These are phyloP conservation scores for Fusarium sp. DNA, from an alignment of 2,329 filamentous ascomycete species.

Conservation along the genomic window DNA sequence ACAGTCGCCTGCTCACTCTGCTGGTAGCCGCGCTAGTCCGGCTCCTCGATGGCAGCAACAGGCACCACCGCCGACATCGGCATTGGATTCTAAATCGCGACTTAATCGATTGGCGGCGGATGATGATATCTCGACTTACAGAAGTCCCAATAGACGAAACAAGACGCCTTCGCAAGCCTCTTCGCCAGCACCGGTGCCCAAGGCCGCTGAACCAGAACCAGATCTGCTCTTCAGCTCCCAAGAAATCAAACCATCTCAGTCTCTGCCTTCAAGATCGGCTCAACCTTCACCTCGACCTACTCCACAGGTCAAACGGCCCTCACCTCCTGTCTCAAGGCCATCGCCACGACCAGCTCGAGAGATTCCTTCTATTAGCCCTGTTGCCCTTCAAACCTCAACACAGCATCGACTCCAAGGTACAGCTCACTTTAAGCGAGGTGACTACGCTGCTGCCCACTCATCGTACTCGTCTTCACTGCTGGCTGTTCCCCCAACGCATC, in stretches of 20 bases:
- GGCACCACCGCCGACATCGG: conserved; percentile 50
- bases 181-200: conserved; percentile 56
- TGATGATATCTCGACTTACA: conserved; percentile 86
- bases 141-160: conserved; percentile 86
- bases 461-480: conserved; percentile 83
- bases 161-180: conserved; percentile 63
- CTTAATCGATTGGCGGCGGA: conserved; percentile 80
- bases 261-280: conserved; percentile 52
- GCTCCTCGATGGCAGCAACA: conserved; percentile 71
- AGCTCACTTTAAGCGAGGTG: conserved; percentile 91
- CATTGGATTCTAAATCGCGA: conserved; percentile 58
- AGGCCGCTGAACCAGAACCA: conserved; percentile 57
- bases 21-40: conserved; percentile 57
- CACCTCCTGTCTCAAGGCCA: conserved; percentile 53
- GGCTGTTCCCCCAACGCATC: conserved; percentile 80
- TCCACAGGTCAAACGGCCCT: conserved; percentile 47
- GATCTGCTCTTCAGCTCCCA: conserved; percentile 72
- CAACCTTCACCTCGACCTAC: conserved; percentile 55
- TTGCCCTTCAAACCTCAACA: conserved; percentile 79
- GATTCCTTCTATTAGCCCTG: conserved; percentile 74
- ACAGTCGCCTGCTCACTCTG: conserved; percentile 61
- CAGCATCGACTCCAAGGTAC: conserved; percentile 83
- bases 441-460: conserved; percentile 86
- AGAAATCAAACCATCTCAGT: conserved; percentile 49
- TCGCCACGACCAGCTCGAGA: conserved; percentile 64